A percentile compares a stretch with the other conserved stretches of the same genome.
These are phyloP conservation scores for Geotrichum phurueaensis DNA, from an alignment of 1,139 yeast species.

Conservation along the genomic window DNA sequence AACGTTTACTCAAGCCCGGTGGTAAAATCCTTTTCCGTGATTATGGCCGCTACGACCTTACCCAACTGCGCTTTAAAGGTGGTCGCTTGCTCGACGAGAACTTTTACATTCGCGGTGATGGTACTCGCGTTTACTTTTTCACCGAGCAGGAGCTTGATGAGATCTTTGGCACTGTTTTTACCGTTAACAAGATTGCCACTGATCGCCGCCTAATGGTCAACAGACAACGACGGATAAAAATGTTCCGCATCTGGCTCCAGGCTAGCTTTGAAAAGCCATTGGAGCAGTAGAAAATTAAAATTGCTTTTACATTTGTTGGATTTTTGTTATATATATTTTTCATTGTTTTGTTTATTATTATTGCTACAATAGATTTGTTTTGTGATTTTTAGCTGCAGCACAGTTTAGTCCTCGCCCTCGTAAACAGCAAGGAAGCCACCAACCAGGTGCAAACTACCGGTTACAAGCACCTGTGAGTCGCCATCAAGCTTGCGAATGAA, in stretches of 20 bases:
- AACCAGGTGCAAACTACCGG: constrained; percentile 89
- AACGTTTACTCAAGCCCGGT: constrained; percentile 79
- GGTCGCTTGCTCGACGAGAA: constrained; percentile 83
- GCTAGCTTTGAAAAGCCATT: constrained; percentile 56
- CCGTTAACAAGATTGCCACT: constrained; percentile 71
- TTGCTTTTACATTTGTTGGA: not conserved
- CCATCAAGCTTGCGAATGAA: constrained; percentile 41
- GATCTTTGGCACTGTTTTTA: constrained; percentile 63
- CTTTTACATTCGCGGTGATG: constrained; percentile 95
- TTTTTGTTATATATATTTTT: not conserved
- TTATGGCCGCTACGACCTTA: constrained; percentile 92
- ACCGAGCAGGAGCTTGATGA: constrained; percentile 83
- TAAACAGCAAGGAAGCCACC: constrained; percentile 89
- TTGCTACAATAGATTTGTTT: not conserved
- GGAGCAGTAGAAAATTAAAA: not conserved
- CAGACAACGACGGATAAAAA: constrained; percentile 82
- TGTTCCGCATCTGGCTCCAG: constrained; percentile 97
- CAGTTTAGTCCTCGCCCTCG: constrained; percentile 38
- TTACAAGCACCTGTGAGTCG: constrained; percentile 66
- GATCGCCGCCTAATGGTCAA: constrained; percentile 88
- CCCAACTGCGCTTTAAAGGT: constrained; percentile 90
- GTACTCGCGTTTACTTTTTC: constrained; percentile 93
- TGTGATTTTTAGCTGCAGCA: not conserved
- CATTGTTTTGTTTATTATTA: not conserved
- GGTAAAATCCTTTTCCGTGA: constrained; percentile 87